phyloP scores from a whole-genome alignment of 1,139 yeast genomes.

The Suhomyces atakaporum region DNA sequence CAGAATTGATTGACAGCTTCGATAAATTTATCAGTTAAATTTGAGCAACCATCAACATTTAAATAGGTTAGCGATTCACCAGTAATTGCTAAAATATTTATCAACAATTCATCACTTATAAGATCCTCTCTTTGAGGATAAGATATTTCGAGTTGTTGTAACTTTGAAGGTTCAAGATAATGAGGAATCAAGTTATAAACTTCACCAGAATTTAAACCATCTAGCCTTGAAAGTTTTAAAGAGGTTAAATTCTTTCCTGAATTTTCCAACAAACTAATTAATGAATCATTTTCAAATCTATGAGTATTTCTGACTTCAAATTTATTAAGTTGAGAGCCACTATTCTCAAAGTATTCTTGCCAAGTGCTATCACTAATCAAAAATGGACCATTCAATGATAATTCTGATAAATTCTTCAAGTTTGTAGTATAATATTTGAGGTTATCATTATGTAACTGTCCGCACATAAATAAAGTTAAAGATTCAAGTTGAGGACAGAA shows the following conservation, averaged over 20 bases:
- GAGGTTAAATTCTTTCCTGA: slow-evolving; percentile 58
- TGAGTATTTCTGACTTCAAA: slow-evolving; percentile 82
- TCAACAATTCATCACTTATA: slow-evolving; percentile 68
- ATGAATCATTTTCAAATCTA: slow-evolving; percentile 68
- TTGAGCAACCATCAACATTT: slow-evolving; percentile 70
- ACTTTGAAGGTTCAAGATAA: slow-evolving; percentile 44
- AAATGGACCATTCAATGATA: slow-evolving; percentile 84
- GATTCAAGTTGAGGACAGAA: slow-evolving; percentile 73
- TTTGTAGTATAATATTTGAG: slow-evolving; percentile 62
- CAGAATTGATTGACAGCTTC: slow-evolving; percentile 66
- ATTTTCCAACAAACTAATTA: slow-evolving; percentile 61
- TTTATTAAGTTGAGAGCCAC: slow-evolving; percentile 28
- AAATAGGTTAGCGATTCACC: slow-evolving; percentile 64
- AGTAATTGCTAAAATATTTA: slow-evolving; percentile 60
- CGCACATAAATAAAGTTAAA: slow-evolving; percentile 85
- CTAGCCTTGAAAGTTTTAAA: slow-evolving; percentile 61
- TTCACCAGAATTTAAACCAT: slow-evolving; percentile 61
- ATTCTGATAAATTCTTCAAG: slow-evolving; percentile 50
- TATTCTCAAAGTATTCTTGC: slow-evolving; percentile 66
- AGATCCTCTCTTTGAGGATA: slow-evolving; percentile 66
- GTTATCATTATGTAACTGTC: slow-evolving; percentile 81
- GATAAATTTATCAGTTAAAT: slow-evolving; percentile 65
- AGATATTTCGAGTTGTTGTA: slow-evolving; percentile 66
- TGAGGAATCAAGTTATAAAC: slow-evolving; percentile 69
- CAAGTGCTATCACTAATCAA: slow-evolving; percentile 73